phyloP scores from a whole-genome alignment of 176 grass and related monocot species.

The Lolium perenne region DNA sequence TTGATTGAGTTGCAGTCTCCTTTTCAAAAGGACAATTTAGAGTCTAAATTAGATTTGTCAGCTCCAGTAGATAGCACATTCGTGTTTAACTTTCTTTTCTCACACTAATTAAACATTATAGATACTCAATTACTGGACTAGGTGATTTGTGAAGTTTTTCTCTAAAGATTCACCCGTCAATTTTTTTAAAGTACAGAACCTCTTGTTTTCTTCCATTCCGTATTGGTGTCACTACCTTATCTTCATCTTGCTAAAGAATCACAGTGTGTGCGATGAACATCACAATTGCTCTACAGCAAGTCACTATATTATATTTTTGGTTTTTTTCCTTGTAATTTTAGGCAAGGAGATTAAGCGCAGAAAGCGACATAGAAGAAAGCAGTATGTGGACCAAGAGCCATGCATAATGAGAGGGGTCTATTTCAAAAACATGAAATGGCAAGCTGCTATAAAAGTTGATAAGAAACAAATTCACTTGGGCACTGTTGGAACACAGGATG shows the following conservation, averaged over 20 bases:
- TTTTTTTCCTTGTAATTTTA: constrained; percentile 25
- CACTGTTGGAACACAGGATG: constrained; percentile 90
- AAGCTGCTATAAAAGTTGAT: constrained; percentile 99
- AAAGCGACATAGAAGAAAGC: constrained; percentile 93
- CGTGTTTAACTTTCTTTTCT: constrained; percentile 17
- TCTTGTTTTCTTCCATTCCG: constrained; percentile 18
- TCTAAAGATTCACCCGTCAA: neutral
- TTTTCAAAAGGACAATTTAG: neutral
- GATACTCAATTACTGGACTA: constrained; percentile 7
- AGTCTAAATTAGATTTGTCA: constrained; percentile 8
- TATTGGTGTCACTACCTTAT: neutral
- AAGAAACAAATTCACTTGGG: constrained; percentile 99
- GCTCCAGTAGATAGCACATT: neutral
- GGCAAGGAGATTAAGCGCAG: constrained; percentile 94
- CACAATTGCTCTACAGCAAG: constrained; percentile 24
- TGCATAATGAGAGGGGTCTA: constrained; percentile 96
- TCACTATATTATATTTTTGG: constrained; percentile 14
- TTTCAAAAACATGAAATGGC: constrained; percentile 99
- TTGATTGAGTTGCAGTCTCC: neutral
- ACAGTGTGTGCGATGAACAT: neutral
- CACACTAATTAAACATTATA: constrained; percentile 1
- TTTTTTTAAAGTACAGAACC: neutral
- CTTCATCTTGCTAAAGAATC: constrained; percentile 24
- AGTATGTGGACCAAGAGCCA: constrained; percentile 84
- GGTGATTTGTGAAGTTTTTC: neutral